Percentiles rank a stretch among this genome's conserved stretches.
These are phyloP conservation scores for Phytopythium boreale DNA, from an alignment of 352 stramenopile species.

Conservation along the genomic window DNA sequence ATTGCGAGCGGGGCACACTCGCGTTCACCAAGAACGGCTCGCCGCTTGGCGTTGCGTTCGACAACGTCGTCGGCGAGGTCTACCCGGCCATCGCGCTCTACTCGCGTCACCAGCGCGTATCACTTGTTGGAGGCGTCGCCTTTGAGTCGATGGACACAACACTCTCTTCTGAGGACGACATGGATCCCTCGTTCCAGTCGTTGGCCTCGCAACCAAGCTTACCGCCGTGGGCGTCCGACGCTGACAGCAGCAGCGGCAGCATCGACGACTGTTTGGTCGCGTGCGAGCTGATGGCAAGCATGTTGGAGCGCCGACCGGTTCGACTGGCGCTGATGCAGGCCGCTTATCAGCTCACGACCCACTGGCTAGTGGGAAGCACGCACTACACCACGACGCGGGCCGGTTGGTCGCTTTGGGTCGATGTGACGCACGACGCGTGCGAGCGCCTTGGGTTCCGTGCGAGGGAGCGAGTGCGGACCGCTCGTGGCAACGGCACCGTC, in stretches of 20 bases:
- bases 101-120: slow-evolving; percentile 85
- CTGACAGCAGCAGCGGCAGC: slow-evolving; percentile 12
- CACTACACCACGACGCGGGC: slow-evolving; percentile 60
- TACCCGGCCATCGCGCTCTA: slow-evolving; percentile 93
- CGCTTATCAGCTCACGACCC: slow-evolving; percentile 49
- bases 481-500: slow-evolving; percentile 68
- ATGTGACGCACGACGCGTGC: slow-evolving; percentile 40
- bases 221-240: not conserved
- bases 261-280: slow-evolving; percentile 58
- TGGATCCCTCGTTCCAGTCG: not conserved
- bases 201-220: not conserved
- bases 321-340: slow-evolving; percentile 20
- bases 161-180: not conserved
- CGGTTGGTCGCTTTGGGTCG: slow-evolving; percentile 65
- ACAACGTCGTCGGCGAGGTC: slow-evolving; percentile 89
- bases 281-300: slow-evolving; percentile 55
- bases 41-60: slow-evolving; percentile 85
- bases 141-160: not conserved
- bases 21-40: slow-evolving; percentile 90
- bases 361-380: slow-evolving; percentile 48
- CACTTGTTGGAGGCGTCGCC: slow-evolving; percentile 25
- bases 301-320: slow-evolving; percentile 27
- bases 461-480: slow-evolving; percentile 63
- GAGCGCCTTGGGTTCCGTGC: slow-evolving; percentile 42
- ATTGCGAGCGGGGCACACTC: slow-evolving; percentile 85